Evolutionary conservation across 805 yeast species (phyloP).

Genomic region (Candida ficus): DNA sequence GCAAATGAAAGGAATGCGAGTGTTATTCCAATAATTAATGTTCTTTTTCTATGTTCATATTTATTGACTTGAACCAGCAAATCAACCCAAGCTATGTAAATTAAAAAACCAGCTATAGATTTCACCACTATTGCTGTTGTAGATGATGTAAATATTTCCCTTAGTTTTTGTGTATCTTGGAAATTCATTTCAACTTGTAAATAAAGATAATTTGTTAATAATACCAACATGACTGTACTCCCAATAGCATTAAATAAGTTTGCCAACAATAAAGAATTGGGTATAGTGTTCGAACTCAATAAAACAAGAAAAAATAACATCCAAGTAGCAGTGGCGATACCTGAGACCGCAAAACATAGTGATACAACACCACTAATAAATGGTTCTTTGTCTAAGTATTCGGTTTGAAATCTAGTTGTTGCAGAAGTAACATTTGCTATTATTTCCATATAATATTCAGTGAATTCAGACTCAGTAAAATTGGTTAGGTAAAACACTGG

Average conservation of each 20-base stretch:
- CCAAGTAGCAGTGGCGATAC: conserved; percentile 63
- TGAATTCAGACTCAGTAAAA: conserved; percentile 27
- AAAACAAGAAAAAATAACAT: conserved; percentile 55
- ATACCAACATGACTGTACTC: conserved; percentile 45
- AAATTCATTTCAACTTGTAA: conserved; percentile 47
- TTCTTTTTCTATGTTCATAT: conserved; percentile 26
- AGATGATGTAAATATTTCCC: conserved; percentile 33
- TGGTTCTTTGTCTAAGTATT: conserved; percentile 25
- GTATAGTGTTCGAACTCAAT: conserved; percentile 52
- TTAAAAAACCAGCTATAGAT: conserved; percentile 37
- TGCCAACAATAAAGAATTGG: conserved; percentile 50
- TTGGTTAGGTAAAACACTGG: conserved; percentile 47
- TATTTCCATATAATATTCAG: conserved; percentile 1
- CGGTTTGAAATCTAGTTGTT: conserved; percentile 3
- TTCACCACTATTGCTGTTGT: conserved; percentile 34
- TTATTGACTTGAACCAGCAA: conserved; percentile 36
- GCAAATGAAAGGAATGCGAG: conserved; percentile 27
- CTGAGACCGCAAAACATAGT: conserved; percentile 47
- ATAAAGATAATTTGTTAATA: conserved; percentile 40
- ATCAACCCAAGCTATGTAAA: conserved; percentile 53
- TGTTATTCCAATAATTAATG: conserved; percentile 28
- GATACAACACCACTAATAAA: conserved; percentile 36
- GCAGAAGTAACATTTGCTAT: conserved; percentile 7
- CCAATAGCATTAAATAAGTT: conserved; percentile 52
- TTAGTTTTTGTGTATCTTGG: conserved; percentile 45